Base-by-base conservation (phyloP, 2,329 filamentous ascomycete genomes). In the Teratosphaeria viscida region DNA sequence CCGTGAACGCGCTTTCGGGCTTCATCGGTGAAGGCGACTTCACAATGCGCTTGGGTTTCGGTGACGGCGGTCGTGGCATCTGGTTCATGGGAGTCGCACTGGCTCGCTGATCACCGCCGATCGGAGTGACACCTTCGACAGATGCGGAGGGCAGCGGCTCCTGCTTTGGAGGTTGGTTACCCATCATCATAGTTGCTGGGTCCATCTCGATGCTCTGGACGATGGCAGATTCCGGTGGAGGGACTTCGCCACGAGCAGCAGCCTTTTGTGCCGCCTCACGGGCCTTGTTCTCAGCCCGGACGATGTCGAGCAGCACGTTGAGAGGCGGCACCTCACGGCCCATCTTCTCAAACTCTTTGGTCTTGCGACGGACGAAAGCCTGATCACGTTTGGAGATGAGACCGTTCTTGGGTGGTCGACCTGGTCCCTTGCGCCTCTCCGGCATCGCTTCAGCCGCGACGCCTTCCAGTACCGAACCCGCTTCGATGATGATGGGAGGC, bases 341-440 rank as follows among this genome's bases (percentile, higher is more conserved):
- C 43, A 61, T 57, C 54, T 71, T 72, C 43, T 73, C 69, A 56
- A 68, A 70, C 61, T 75, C 72, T 60, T 68, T 73, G 60, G 62
- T 68, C 66, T 62, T 76, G 37, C 68, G 65, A 57, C 69, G 72
- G 54, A 71, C 68, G 34, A 67, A 66, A 7, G 68, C 62, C 60
- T 71, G 65, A 59, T 91, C 86, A 59, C 89, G 80, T 74, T 91
- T 91, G 1, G 88, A 92, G 84, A 91, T 89, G 70, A 90, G 82
- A 32, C 89, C 89, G 68, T 92, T 88, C 75, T 92, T 92, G 0
- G 89, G 89, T 23, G 89, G 89, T 57, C 89, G 79, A n/a, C 89
- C 89, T 10, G 89, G 89, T 14, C 89, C 89, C 65, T 88, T 85
- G 63, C 87, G 86, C 73, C 84, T 87, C 32, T 83, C 81, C 34